Evolutionary conservation across 441 rosid genomes (phyloP).

Genomic region (California macrophylla): DNA sequence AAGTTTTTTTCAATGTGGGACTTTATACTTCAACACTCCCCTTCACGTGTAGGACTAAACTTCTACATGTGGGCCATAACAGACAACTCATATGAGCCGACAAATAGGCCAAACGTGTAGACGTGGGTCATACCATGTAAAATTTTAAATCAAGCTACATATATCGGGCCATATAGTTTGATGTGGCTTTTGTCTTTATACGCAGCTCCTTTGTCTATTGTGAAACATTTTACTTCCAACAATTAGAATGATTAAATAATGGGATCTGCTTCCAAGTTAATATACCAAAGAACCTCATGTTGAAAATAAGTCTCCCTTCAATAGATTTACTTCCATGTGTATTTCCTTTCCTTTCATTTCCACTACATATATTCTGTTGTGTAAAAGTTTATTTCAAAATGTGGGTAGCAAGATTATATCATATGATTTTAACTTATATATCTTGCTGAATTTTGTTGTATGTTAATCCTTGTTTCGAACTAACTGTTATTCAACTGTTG

Average conservation of each 20-base stretch:
- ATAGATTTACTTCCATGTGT: not conserved
- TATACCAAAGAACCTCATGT: not conserved
- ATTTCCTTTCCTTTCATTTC: not conserved
- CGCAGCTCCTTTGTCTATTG: too few relatives aligned
- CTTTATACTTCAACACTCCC: too few relatives aligned
- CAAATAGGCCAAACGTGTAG: too few relatives aligned
- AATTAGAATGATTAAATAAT: not conserved
- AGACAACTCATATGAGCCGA: too few relatives aligned
- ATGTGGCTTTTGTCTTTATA: too few relatives aligned
- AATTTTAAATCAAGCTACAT: too few relatives aligned
- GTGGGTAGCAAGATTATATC: not conserved
- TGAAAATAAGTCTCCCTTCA: not conserved
- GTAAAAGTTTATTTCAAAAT: not conserved
- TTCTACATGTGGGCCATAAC: too few relatives aligned
- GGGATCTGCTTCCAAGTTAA: not conserved
- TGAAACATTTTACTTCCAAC: too few relatives aligned
- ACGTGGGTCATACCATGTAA: too few relatives aligned
- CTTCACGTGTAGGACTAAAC: too few relatives aligned
- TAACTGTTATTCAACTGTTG: constrained; percentile 19
- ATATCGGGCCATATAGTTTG: too few relatives aligned
- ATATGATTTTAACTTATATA: not conserved
- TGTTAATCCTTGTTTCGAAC: constrained; percentile 13
- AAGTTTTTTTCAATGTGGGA: too few relatives aligned
- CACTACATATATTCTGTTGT: not conserved
- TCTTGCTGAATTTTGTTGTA: not conserved